These are phyloP conservation scores for Plasmodium yoelii DNA, from an alignment of 169 alveolate genomes.

Conservation along the genomic window DNA sequence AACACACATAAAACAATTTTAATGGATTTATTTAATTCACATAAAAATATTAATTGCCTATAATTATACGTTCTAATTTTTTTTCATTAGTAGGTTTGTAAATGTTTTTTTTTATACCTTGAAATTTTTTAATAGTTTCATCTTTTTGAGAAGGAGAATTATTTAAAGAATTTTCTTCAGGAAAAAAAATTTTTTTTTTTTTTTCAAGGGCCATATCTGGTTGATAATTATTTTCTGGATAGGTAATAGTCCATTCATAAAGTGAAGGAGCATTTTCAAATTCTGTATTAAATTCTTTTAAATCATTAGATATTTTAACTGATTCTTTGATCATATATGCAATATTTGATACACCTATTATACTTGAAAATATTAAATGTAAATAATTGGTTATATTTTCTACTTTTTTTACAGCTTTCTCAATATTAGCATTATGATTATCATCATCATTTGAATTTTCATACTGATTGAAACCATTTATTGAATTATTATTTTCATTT, in stretches of 20 bases:
- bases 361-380: neutral
- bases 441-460: neutral
- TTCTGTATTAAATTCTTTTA: conserved; percentile 24
- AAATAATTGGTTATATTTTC: neutral
- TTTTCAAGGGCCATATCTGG: neutral
- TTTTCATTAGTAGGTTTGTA: too few species aligned
- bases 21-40: too few species aligned
- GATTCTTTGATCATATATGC: neutral
- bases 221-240: conserved; percentile 14
- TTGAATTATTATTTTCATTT: too few species aligned
- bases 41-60: too few species aligned
- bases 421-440: neutral
- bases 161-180: too few species aligned
- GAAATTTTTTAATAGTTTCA: too few species aligned
- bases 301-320: neutral
- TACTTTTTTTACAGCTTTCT: neutral
- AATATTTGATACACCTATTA: conserved; percentile 7
- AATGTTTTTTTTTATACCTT: too few species aligned
- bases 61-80: neutral
- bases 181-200: too few species aligned
- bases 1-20: too few species aligned
- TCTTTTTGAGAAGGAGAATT: too few species aligned
- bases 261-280: conserved; percentile 19
- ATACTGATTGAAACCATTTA: too few species aligned
- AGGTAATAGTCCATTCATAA: conserved; percentile 45